Evolutionary conservation across 2,329 filamentous ascomycete species (phyloP), one percentile per base, ranked within the genome.

Genomic region (Alternaria sp.): DNA sequence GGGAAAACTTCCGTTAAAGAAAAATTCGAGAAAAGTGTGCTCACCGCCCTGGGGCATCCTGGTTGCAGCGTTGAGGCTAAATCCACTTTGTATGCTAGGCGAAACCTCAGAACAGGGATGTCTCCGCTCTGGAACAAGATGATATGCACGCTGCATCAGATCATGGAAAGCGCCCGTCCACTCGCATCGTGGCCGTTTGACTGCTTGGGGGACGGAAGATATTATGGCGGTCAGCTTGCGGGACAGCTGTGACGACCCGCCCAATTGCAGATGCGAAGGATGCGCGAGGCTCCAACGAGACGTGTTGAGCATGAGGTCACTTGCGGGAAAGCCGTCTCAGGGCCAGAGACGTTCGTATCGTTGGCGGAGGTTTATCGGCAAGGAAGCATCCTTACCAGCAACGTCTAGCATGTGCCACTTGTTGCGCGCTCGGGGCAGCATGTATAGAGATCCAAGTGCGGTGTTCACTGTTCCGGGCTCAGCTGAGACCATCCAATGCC

Each of bases 111-210:
- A 30, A 53, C 72, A 70, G 65, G 73, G 67, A 65, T 65, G 51
- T 64, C 64, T 70, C 70, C 61, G 62, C 51, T 52, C 63, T 68
- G 67, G 66, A 65, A 60, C 68, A 54, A 61, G 60, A 71, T 69
- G 68, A 66, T 68, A 75, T 77, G 73, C 73, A 74, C 69, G 62
- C 68, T 68, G 69, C 69, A 67, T 71, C 72, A 73, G 68, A 76
- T 73, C 68, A 73, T 70, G 66, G 64, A 52, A 54, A 43, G 46
- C 51, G 53, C 42, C 58, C 63, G 57, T 58, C 65, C 63, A 62
- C 49, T 62, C 61, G 63, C 62, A 59, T 61, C 52, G 56, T 57
- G 59, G 59, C 61, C 52, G 61, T 68, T 69, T 67, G 64, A 63
- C 62, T 64, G 66, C 62, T 58, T 65, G 58, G 55, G 51, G 57